Evolutionary conservation across 768 basidiomycete genomes (phyloP).

Genomic region (Suillus subalutaceus): DNA sequence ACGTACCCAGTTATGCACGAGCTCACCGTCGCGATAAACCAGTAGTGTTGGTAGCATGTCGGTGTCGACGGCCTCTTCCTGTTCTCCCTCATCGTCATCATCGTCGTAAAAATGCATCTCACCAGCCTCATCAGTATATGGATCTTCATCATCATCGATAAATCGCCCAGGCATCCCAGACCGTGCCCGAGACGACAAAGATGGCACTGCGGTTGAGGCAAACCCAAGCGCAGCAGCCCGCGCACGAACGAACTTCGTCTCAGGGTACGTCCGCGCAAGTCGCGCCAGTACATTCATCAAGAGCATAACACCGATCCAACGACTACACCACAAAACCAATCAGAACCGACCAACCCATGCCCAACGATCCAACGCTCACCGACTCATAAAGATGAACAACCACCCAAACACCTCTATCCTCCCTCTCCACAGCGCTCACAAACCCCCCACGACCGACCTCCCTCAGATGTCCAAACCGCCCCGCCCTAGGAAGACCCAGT

Average conservation of each 20-base stretch:
- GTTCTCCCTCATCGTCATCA: slow-evolving; percentile 44
- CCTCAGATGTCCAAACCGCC: slow-evolving; percentile 75
- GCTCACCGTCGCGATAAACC: slow-evolving; percentile 76
- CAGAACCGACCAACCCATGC: slow-evolving; percentile 5
- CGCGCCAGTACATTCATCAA: slow-evolving; percentile 71
- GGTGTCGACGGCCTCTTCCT: slow-evolving; percentile 70
- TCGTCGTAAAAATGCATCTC: slow-evolving; percentile 38
- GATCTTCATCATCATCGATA: slow-evolving; percentile 45
- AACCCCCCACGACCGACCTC: slow-evolving; percentile 80
- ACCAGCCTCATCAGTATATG: slow-evolving; percentile 41
- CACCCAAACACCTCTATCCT: slow-evolving; percentile 72
- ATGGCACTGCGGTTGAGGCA: slow-evolving; percentile 42
- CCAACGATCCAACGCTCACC: slow-evolving; percentile 44
- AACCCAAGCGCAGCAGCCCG: slow-evolving; percentile 80
- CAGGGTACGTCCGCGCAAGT: slow-evolving; percentile 68
- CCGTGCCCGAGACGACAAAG: not conserved
- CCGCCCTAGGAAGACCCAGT: slow-evolving; percentile 52
- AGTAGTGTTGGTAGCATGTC: slow-evolving; percentile 81
- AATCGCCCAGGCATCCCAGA: slow-evolving; percentile 12
- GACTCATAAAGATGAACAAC: slow-evolving; percentile 86
- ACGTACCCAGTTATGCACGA: slow-evolving; percentile 88
- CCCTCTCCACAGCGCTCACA: slow-evolving; percentile 73
- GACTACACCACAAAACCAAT: slow-evolving; percentile 46
- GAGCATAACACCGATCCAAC: slow-evolving; percentile 68
- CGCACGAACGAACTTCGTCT: slow-evolving; percentile 81